Base-by-base conservation (phyloP, 208 protist genomes). In the Crithidia sp. region DNA sequence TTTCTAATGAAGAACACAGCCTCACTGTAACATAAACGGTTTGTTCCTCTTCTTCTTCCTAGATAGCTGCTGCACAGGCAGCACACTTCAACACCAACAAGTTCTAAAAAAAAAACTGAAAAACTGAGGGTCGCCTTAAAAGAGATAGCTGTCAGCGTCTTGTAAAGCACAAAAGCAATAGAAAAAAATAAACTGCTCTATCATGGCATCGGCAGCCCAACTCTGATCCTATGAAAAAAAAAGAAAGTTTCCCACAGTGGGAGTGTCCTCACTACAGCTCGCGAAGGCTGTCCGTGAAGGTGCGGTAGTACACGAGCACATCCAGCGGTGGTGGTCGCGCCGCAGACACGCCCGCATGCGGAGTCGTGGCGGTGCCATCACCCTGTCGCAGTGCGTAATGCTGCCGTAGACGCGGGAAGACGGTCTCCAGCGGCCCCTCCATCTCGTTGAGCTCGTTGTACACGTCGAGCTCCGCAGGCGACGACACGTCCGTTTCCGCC, bases 271-370 rank as follows among this genome's bases (percentile, higher is more conserved):
- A 49, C 39, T 63, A 78, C 28, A 93, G 69, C 58, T 88, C 83
- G 16, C 57, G 49, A n/a, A 96, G 82, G 57, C 91, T 93, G 17
- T 82, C 77, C 5, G 81, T 82, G 75, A 91, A 92, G 2, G 63
- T 68, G 39, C 76, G 55, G 77, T 96, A 96, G 68, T 91, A 79
- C 58, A 96, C 84, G 10, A 91, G 49, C 4, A 84, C 79, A 56
- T 94, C 91, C 39, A 96, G 77, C 47, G 91, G 88, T 5, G 90
- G 83, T 2, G 82, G 74, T 14, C 65, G 71, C 49, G 39, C 56
- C 7, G 76, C 70, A 28, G 68, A 14, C 44, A 52, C 74, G 36
- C 14, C 39, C 5, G 57, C 36, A 7, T 53, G 9, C 37, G 14
- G 19, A 37, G 10, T 12, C 2, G 59, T 57, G 36, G 17, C 37